phyloP scores from a whole-genome alignment of 2,329 filamentous ascomycete genomes.

The Microcera coccophila region DNA sequence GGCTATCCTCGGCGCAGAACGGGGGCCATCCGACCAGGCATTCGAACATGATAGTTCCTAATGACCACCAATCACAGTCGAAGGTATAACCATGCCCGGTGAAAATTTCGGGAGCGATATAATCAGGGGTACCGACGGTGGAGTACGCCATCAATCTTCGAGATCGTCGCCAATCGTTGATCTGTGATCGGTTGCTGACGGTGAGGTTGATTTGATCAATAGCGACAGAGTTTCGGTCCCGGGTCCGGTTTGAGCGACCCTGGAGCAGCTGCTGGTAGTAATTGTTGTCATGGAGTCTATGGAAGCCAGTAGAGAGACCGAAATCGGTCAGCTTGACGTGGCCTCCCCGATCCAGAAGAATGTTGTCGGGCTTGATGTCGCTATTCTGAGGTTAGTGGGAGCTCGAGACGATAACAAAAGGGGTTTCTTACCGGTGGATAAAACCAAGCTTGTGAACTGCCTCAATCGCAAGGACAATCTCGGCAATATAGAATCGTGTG shows the following conservation, averaged over 20 bases:
- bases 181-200: slow-evolving; percentile 93
- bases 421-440: slow-evolving; percentile 95
- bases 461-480: slow-evolving; percentile 96
- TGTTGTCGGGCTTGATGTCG: slow-evolving; percentile 99
- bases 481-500: slow-evolving; percentile 97
- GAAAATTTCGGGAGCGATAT: slow-evolving; percentile 98
- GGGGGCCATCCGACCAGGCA: slow-evolving; percentile 98
- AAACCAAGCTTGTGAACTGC: slow-evolving; percentile 97
- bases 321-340: slow-evolving; percentile 99
- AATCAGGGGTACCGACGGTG: slow-evolving; percentile 95
- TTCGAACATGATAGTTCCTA: slow-evolving; percentile 99
- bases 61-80: slow-evolving; percentile 98
- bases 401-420: no score
- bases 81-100: slow-evolving; percentile 94
- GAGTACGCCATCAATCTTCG: slow-evolving; percentile 95
- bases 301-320: slow-evolving; percentile 94
- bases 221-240: slow-evolving; percentile 88
- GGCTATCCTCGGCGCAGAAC: slow-evolving; percentile 96
- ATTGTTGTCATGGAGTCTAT: slow-evolving; percentile 94
- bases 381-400: slow-evolving; percentile 44
- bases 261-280: slow-evolving; percentile 97
- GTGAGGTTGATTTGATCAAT: slow-evolving; percentile 98
- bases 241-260: slow-evolving; percentile 66
- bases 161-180: slow-evolving; percentile 98
- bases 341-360: slow-evolving; percentile 87